Percentiles rank a stretch among this genome's conserved stretches.
phyloP scores from a whole-genome alignment of 371 early-diverging fungal genomes.

The Nematocida sp. region DNA sequence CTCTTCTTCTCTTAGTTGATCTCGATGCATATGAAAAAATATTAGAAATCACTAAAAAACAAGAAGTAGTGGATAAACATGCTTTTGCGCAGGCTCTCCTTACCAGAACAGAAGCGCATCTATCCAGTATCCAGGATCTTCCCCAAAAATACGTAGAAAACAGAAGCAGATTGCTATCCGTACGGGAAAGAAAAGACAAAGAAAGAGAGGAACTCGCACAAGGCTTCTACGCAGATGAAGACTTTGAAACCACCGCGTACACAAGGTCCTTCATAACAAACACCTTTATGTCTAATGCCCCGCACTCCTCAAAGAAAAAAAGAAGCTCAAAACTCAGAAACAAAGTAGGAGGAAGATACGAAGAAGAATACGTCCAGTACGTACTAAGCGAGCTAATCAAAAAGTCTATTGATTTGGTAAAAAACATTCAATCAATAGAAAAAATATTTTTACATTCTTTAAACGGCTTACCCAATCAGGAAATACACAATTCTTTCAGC shows the following conservation, averaged over 20 bases:
- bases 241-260: constrained; percentile 12
- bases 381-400: constrained; percentile 49
- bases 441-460: not conserved
- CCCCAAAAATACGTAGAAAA: constrained; percentile 19
- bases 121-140: not conserved
- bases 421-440: not conserved
- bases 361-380: constrained; percentile 53
- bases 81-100: not conserved
- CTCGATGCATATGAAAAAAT: constrained; percentile 12
- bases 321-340: constrained; percentile 52
- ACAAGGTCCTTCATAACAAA: constrained; percentile 49
- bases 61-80: too few species aligned
- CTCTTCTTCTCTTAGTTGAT: not conserved
- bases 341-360: constrained; percentile 49
- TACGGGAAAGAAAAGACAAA: constrained; percentile 47
- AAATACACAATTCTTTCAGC: not conserved
- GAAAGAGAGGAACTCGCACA: constrained; percentile 44
- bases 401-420: not conserved
- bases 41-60: not conserved
- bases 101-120: not conserved
- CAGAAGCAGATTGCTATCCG: not conserved
- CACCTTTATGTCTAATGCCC: constrained; percentile 16
- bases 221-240: constrained; percentile 27
- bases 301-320: constrained; percentile 13
- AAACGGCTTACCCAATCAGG: not conserved